Conservation (phyloP, 768 basidiomycete genomes). For the Austroboletus festivus region DNA sequence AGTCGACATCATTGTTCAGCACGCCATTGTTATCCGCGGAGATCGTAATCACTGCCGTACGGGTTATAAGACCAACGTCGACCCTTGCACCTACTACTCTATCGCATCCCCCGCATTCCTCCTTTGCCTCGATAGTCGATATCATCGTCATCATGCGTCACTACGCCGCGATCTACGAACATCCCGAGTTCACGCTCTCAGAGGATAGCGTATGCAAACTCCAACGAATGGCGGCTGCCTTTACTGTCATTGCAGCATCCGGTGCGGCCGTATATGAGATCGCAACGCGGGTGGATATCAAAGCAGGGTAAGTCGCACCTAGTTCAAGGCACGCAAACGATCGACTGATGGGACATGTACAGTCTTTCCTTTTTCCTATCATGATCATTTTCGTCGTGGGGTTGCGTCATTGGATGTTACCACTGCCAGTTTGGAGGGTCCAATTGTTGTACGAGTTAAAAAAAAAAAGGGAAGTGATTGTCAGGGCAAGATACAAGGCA, state of each 20-base stretch:
- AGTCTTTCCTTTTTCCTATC: slow-evolving; percentile 16
- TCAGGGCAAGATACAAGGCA: not conserved
- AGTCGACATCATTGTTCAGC: slow-evolving; percentile 2
- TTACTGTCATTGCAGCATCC: slow-evolving; percentile 33
- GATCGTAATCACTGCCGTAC: slow-evolving; percentile 1
- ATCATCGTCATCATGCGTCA: slow-evolving; percentile 25
- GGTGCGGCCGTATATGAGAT: slow-evolving; percentile 31
- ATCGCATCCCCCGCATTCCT: not conserved
- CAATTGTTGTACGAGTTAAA: slow-evolving; percentile 16
- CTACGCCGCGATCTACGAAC: slow-evolving; percentile 33
- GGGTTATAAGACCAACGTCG: no score
- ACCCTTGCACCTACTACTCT: not conserved
- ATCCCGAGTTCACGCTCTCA: slow-evolving; percentile 32
- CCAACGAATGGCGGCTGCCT: slow-evolving; percentile 23
- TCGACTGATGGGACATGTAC: not conserved
- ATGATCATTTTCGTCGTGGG: no score
- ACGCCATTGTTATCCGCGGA: slow-evolving; percentile 3
- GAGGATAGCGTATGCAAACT: slow-evolving; percentile 21
- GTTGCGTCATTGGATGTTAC: no score
- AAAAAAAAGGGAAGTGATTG: no score
- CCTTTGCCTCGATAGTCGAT: no score
- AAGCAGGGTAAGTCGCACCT: slow-evolving; percentile 16
- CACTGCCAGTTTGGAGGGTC: not conserved
- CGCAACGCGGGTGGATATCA: slow-evolving; percentile 13
- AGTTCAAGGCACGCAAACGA: not conserved